Percentiles rank a stretch among this genome's conserved stretches.
Evolutionary conservation across 768 basidiomycete genomes (phyloP).

Genomic region (Rhodotorula toruloides): DNA sequence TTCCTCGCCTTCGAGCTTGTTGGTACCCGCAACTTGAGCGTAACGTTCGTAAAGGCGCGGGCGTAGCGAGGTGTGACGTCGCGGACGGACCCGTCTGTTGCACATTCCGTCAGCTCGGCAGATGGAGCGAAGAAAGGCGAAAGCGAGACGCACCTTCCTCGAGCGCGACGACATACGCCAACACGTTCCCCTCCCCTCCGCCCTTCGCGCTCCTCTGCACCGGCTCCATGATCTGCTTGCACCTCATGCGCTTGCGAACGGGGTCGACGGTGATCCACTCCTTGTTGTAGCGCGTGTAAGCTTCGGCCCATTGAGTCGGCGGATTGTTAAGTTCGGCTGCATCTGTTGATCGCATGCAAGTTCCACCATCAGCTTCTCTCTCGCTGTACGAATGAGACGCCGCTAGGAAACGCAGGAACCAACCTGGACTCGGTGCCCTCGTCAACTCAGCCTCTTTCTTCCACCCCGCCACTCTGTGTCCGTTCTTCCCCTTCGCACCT

Average conservation of each 20-base stretch:
- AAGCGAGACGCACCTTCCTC: slow-evolving; percentile 60
- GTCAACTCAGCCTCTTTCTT: slow-evolving; percentile 22
- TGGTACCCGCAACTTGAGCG: slow-evolving; percentile 45
- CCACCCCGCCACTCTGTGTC: slow-evolving; percentile 10
- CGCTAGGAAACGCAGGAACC: background rate
- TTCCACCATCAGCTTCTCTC: too few relatives aligned
- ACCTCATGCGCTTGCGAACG: slow-evolving; percentile 71
- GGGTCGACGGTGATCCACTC: slow-evolving; percentile 93
- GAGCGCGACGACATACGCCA: slow-evolving; percentile 87
- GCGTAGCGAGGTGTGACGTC: slow-evolving; percentile 91
- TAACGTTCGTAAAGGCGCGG: slow-evolving; percentile 69
- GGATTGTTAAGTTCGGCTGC: slow-evolving; percentile 46
- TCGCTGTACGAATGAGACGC: too few relatives aligned
- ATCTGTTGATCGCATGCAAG: slow-evolving; percentile 5
- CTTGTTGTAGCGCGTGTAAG: slow-evolving; percentile 83
- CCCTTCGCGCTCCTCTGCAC: slow-evolving; percentile 30
- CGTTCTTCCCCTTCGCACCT: background rate
- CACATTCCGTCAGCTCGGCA: too few relatives aligned
- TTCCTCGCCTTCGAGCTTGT: slow-evolving; percentile 50
- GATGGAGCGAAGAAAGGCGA: background rate
- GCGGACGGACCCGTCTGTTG: slow-evolving; percentile 72
- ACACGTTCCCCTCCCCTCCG: slow-evolving; percentile 56
- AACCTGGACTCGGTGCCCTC: slow-evolving; percentile 29
- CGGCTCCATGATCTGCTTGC: slow-evolving; percentile 62
- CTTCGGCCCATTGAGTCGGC: slow-evolving; percentile 94